phyloP scores from a whole-genome alignment of 176 grass and related monocot genomes.

The Aegilops umbellulata region DNA sequence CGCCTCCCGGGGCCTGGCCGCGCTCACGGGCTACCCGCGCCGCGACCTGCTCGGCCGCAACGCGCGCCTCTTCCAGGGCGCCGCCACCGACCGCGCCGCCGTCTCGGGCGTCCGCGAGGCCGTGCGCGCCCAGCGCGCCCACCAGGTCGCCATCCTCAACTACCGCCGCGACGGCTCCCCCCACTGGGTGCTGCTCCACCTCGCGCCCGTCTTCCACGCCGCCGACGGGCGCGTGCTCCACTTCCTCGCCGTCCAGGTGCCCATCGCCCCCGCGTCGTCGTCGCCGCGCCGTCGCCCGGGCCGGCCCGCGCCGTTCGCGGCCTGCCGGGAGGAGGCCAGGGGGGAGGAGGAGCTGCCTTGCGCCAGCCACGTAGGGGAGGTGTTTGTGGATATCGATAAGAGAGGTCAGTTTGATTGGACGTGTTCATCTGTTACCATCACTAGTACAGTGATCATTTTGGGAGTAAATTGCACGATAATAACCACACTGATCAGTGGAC shows the following conservation, averaged over 20 bases:
- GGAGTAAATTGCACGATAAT: not conserved
- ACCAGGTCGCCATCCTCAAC: slow-evolving; percentile 71
- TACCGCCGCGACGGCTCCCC: slow-evolving; percentile 76
- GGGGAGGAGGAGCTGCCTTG: slow-evolving; percentile 45
- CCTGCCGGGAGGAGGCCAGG: slow-evolving; percentile 73
- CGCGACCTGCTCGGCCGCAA: slow-evolving; percentile 73
- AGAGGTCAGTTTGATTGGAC: slow-evolving; percentile 54
- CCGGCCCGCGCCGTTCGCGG: slow-evolving; percentile 9
- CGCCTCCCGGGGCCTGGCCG: slow-evolving; percentile 59
- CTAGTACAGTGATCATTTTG: not conserved
- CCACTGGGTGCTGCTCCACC: slow-evolving; percentile 82
- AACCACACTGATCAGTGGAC: not conserved
- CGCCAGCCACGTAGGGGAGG: slow-evolving; percentile 32
- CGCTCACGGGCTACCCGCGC: slow-evolving; percentile 56
- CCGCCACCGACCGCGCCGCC: slow-evolving; percentile 67
- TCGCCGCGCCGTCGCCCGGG: not conserved
- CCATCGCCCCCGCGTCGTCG: slow-evolving; percentile 27
- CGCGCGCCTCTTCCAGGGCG: slow-evolving; percentile 84
- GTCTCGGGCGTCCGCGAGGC: slow-evolving; percentile 72
- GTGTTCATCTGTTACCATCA: not conserved
- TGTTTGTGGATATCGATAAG: slow-evolving; percentile 63
- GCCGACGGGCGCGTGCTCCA: slow-evolving; percentile 63
- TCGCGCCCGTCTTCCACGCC: slow-evolving; percentile 72
- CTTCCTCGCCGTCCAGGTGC: slow-evolving; percentile 90
- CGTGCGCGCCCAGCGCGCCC: slow-evolving; percentile 46